phyloP scores from a whole-genome alignment of 2,329 filamentous ascomycete species.

The Venturia nashicola region DNA sequence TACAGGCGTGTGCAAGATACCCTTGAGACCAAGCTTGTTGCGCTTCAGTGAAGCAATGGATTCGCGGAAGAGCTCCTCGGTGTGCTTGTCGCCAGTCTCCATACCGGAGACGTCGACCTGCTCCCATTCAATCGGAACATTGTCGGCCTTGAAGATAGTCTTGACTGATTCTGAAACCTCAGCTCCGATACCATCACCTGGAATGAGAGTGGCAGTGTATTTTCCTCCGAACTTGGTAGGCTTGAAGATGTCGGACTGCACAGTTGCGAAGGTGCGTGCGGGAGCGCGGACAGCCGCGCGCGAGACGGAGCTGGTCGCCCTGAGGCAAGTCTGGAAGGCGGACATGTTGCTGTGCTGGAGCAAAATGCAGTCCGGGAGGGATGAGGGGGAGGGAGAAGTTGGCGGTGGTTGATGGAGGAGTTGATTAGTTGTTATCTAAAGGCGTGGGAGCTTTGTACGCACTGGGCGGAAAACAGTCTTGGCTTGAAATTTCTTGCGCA shows the following conservation, averaged over 20 bases:
- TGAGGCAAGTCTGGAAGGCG: not conserved
- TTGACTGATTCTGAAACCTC: slow-evolving; percentile 97
- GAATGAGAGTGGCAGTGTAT: slow-evolving; percentile 97
- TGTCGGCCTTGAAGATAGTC: slow-evolving; percentile 99
- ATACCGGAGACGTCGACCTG: slow-evolving; percentile 93
- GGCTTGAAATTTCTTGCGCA: not conserved
- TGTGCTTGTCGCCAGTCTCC: slow-evolving; percentile 71
- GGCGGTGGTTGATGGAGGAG: not conserved
- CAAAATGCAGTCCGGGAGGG: not conserved
- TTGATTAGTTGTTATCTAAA: not conserved
- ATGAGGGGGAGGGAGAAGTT: not conserved
- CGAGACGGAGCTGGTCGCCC: not conserved
- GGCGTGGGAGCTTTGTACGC: not conserved
- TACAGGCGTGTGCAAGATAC: slow-evolving; percentile 95
- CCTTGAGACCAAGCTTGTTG: slow-evolving; percentile 98
- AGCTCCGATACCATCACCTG: slow-evolving; percentile 93
- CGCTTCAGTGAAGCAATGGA: slow-evolving; percentile 89
- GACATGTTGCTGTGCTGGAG: slow-evolving; percentile 1
- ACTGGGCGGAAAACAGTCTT: not conserved
- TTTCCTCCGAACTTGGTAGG: slow-evolving; percentile 98
- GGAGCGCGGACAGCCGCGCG: not conserved
- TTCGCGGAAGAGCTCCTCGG: slow-evolving; percentile 91
- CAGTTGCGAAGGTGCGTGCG: slow-evolving; percentile 36
- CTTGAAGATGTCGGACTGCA: slow-evolving; percentile 96
- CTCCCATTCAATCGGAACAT: slow-evolving; percentile 97